phyloP scores from a whole-genome alignment of 108 stramenopile species.

The Pseudonitzschia delicatissima region DNA sequence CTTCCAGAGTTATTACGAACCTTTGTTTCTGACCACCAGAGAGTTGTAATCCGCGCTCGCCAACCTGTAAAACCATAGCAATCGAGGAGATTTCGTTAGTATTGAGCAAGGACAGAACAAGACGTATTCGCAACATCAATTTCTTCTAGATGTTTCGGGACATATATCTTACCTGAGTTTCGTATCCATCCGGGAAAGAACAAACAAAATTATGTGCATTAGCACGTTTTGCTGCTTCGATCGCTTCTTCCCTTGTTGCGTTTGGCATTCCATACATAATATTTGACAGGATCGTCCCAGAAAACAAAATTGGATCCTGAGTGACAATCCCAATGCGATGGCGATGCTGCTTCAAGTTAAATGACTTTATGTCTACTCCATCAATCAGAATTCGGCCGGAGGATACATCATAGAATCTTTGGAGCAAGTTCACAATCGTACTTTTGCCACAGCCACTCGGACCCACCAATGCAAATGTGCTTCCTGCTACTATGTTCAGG shows the following conservation, averaged over 20 bases:
- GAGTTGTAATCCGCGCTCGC: conserved; percentile 79
- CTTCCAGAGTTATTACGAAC: not conserved
- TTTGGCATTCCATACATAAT: conserved; percentile 78
- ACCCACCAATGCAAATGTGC: conserved; percentile 92
- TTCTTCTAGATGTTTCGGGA: no score
- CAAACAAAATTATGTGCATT: conserved; percentile 90
- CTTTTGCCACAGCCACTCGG: conserved; percentile 70
- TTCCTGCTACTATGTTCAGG: conserved; percentile 72
- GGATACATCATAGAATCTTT: conserved; percentile 92
- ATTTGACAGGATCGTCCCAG: conserved; percentile 89
- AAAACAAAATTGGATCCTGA: conserved; percentile 88
- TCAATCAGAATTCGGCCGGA: conserved; percentile 79
- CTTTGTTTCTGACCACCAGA: conserved; percentile 92
- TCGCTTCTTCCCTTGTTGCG: conserved; percentile 63
- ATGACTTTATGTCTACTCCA: conserved; percentile 63
- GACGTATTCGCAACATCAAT: no score
- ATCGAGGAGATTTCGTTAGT: not conserved
- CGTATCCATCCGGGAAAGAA: conserved; percentile 78
- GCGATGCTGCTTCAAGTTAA: conserved; percentile 61
- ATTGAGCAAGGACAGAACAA: conserved; percentile 10
- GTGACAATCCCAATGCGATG: conserved; percentile 86
- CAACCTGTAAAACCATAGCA: conserved; percentile 47
- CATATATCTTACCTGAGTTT: conserved; percentile 47
- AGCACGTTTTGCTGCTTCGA: conserved; percentile 85
- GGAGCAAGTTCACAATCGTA: conserved; percentile 86